These are phyloP conservation scores for Hydnomerulius pinastri DNA, from an alignment of 768 basidiomycete species.

Conservation along the genomic window DNA sequence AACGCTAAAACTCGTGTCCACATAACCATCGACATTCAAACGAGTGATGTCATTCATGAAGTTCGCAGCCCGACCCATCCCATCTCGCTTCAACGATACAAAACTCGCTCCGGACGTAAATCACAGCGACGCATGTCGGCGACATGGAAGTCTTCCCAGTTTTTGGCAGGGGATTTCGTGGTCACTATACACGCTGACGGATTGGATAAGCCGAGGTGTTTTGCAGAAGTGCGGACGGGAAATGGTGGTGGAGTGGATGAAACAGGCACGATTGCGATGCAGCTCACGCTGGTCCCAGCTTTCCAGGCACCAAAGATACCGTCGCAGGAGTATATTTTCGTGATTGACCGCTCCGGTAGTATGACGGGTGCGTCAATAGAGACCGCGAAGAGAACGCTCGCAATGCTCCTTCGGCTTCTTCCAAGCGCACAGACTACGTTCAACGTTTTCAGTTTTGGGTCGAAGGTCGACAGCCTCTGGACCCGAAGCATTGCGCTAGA, in stretches of 20 bases:
- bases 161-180: slow-evolving; percentile 53
- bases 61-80: slow-evolving; percentile 48
- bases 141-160: slow-evolving; percentile 40
- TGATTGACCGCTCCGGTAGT: slow-evolving; percentile 60
- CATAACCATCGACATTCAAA: slow-evolving; percentile 50
- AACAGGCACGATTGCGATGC: slow-evolving; percentile 46
- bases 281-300: slow-evolving; percentile 56
- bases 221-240: slow-evolving; percentile 46
- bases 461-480: slow-evolving; percentile 35
- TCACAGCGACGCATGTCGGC: slow-evolving; percentile 45
- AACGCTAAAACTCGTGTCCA: slow-evolving; percentile 36
- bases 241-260: slow-evolving; percentile 4
- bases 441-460: slow-evolving; percentile 62
- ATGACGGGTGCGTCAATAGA: slow-evolving; percentile 47
- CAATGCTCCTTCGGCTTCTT: slow-evolving; percentile 50
- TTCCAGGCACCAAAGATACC: slow-evolving; percentile 43
- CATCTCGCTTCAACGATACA: slow-evolving; percentile 36
- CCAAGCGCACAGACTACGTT: slow-evolving; percentile 45
- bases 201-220: slow-evolving; percentile 56
- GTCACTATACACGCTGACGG: slow-evolving; percentile 48
- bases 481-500: slow-evolving; percentile 33
- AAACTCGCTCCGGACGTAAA: slow-evolving; percentile 32
- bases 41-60: slow-evolving; percentile 42
- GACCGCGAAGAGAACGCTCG: slow-evolving; percentile 49
- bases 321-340: slow-evolving; percentile 59